A percentile compares a stretch with the other conserved stretches of the same genome.
These are phyloP conservation scores for Ophiocordyceps unilateralis DNA, from an alignment of 2,329 filamentous ascomycete species.

Conservation along the genomic window DNA sequence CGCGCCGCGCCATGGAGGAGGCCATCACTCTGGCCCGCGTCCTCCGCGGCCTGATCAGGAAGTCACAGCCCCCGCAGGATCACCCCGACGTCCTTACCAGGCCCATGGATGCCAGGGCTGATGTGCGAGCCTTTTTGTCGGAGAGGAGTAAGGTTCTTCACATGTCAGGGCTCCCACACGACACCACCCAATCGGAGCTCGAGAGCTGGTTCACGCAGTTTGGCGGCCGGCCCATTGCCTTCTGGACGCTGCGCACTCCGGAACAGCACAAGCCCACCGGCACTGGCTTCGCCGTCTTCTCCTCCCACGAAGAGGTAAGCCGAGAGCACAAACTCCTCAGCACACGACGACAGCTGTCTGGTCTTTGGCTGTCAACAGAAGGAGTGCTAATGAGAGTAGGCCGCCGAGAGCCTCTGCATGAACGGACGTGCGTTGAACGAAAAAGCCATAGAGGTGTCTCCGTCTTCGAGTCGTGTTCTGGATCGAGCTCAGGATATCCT, in stretches of 20 bases:
- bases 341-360: no score
- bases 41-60: constrained; percentile 79
- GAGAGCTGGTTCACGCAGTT: constrained; percentile 99
- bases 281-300: constrained; percentile 95
- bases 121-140: constrained; percentile 87
- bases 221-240: constrained; percentile 90
- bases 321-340: no score
- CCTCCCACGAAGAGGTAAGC: constrained; percentile 93
- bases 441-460: constrained; percentile 97
- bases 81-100: constrained; percentile 89
- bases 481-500: constrained; percentile 92
- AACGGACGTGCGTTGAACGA: constrained; percentile 96
- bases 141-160: constrained; percentile 97
- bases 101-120: constrained; percentile 90
- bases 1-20: constrained; percentile 93
- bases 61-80: constrained; percentile 85
- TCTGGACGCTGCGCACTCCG: constrained; percentile 94
- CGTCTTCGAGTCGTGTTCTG: constrained; percentile 88
- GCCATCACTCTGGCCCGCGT: constrained; percentile 87
- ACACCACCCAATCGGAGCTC: constrained; percentile 94
- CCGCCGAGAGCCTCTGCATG: constrained; percentile 96
- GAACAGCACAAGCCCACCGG: constrained; percentile 99
- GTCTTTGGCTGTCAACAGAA: constrained; percentile 1
- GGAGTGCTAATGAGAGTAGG: constrained; percentile 30
- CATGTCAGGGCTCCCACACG: constrained; percentile 92